phyloP scores from a whole-genome alignment of 352 stramenopile species.

The Poterioochromonas sp. region DNA sequence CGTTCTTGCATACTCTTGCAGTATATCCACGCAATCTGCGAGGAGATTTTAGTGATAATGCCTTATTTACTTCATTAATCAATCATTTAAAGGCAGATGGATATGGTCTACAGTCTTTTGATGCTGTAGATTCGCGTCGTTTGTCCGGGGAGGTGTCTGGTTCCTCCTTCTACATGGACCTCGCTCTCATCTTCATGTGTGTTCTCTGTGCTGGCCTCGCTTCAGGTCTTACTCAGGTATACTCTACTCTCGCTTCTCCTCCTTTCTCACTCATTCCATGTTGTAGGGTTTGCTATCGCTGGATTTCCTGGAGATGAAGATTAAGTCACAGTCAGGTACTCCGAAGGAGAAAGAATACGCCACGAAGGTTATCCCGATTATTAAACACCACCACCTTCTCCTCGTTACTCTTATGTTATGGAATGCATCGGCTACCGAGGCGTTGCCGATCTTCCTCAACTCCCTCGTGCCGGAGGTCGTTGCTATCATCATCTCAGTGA shows the following conservation, averaged over 20 bases:
- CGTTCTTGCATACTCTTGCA: too few species aligned
- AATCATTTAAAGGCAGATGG: too few species aligned
- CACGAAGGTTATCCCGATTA: slow-evolving; percentile 71
- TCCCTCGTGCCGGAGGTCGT: slow-evolving; percentile 87
- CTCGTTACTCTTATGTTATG: slow-evolving; percentile 92
- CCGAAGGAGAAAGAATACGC: slow-evolving; percentile 53
- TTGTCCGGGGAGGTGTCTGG: neutral
- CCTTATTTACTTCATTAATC: too few species aligned
- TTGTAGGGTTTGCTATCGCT: slow-evolving; percentile 77
- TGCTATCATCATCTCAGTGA: slow-evolving; percentile 67
- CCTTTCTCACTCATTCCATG: slow-evolving; percentile 69
- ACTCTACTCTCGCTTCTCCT: slow-evolving; percentile 63
- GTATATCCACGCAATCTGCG: too few species aligned
- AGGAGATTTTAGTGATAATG: too few species aligned
- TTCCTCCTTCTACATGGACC: neutral
- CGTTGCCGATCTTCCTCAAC: slow-evolving; percentile 92
- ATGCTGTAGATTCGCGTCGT: neutral
- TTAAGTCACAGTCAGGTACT: slow-evolving; percentile 83
- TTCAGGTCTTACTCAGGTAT: slow-evolving; percentile 42
- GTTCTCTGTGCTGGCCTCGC: slow-evolving; percentile 20
- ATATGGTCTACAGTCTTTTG: too few species aligned
- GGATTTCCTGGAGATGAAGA: slow-evolving; percentile 91
- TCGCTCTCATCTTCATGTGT: slow-evolving; percentile 43
- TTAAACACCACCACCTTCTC: slow-evolving; percentile 86
- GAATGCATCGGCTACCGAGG: slow-evolving; percentile 90